Percentiles rank a stretch among this genome's conserved stretches.
These are phyloP conservation scores for Moniliophthora roreri DNA, from an alignment of 1,284 basidiomycete species.

Conservation along the genomic window DNA sequence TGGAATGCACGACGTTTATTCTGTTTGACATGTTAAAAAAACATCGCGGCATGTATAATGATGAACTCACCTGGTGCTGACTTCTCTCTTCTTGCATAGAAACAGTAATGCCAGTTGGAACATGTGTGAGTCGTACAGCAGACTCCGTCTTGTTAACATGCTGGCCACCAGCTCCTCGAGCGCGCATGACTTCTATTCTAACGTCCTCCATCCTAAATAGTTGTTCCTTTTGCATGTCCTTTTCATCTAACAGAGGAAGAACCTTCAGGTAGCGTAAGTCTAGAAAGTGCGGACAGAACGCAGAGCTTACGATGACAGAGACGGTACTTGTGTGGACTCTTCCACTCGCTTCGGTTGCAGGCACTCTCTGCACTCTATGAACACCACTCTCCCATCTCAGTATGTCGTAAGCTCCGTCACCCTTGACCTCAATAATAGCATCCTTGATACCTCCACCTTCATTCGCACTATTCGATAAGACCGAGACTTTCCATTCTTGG, in stretches of 20 bases:
- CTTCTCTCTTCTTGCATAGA: slow-evolving; percentile 98
- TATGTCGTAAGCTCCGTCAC: slow-evolving; percentile 75
- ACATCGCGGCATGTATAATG: background rate
- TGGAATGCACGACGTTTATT: slow-evolving; percentile 89
- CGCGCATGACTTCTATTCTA: slow-evolving; percentile 90
- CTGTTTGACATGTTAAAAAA: slow-evolving; percentile 34
- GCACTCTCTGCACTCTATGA: slow-evolving; percentile 94
- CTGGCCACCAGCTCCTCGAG: slow-evolving; percentile 97
- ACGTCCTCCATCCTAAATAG: slow-evolving; percentile 86
- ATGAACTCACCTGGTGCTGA: slow-evolving; percentile 78
- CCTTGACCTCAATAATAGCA: slow-evolving; percentile 82
- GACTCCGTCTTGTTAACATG: slow-evolving; percentile 99
- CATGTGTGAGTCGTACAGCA: slow-evolving; percentile 93
- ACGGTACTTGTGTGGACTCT: slow-evolving; percentile 94
- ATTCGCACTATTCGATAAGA: slow-evolving; percentile 53
- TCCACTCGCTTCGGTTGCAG: slow-evolving; percentile 84
- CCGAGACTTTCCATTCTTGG: slow-evolving; percentile 50
- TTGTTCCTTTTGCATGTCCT: slow-evolving; percentile 47
- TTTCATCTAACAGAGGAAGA: slow-evolving; percentile 73
- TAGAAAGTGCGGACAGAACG: background rate
- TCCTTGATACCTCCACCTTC: slow-evolving; percentile 77
- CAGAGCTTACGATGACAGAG: slow-evolving; percentile 70
- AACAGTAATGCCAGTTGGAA: slow-evolving; percentile 92
- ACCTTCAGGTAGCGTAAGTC: slow-evolving; percentile 48
- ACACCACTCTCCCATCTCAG: slow-evolving; percentile 93